These are phyloP conservation scores for Russula ochroleuca DNA, from an alignment of 768 basidiomycete genomes.

Conservation along the genomic window DNA sequence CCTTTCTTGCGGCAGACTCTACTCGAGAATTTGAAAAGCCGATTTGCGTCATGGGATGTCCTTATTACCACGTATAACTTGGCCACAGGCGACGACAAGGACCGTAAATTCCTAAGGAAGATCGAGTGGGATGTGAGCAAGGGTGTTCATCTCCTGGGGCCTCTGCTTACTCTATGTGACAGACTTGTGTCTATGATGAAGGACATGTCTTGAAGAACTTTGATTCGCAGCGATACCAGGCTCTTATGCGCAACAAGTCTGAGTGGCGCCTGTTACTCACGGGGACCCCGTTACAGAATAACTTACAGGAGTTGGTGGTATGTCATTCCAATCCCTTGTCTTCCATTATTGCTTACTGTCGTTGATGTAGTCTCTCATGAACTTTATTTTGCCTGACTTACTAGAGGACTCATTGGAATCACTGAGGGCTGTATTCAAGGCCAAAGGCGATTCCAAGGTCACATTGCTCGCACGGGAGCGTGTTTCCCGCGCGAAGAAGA, in stretches of 20 bases:
- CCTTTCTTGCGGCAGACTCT: slow-evolving; percentile 67
- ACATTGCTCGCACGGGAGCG: slow-evolving; percentile 88
- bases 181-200: slow-evolving; percentile 96
- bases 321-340: slow-evolving; percentile 33
- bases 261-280: slow-evolving; percentile 91
- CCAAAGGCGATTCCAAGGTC: slow-evolving; percentile 86
- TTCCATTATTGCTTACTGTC: neutral
- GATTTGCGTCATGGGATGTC: slow-evolving; percentile 77
- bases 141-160: neutral
- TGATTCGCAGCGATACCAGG: slow-evolving; percentile 93
- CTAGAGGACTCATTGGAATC: slow-evolving; percentile 74
- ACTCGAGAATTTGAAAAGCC: slow-evolving; percentile 49
- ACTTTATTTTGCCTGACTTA: slow-evolving; percentile 92
- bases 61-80: slow-evolving; percentile 95
- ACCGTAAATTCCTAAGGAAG: slow-evolving; percentile 89
- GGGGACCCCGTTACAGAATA: slow-evolving; percentile 92
- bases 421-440: slow-evolving; percentile 93
- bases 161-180: neutral
- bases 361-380: slow-evolving; percentile 77
- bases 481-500: slow-evolving; percentile 92
- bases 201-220: slow-evolving; percentile 97
- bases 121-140: slow-evolving; percentile 86
- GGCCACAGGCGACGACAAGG: slow-evolving; percentile 80
- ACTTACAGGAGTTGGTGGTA: slow-evolving; percentile 85
- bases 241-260: slow-evolving; percentile 78